Conservation (phyloP, 2,329 filamentous ascomycete species). For the Cyphellophora europaea region DNA sequence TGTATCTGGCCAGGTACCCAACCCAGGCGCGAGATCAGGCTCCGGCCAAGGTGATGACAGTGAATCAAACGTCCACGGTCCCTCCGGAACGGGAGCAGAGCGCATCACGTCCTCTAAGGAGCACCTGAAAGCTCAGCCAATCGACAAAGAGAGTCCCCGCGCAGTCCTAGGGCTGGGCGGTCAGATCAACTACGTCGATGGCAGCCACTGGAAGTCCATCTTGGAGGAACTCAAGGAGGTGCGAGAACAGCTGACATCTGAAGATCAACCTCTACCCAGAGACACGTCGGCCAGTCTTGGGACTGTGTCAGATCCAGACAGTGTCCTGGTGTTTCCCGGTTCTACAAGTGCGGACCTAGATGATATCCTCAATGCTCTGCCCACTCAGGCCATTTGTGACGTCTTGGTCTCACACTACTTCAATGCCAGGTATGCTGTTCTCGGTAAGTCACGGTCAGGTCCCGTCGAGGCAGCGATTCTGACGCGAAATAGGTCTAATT, state of each 20-base stretch:
- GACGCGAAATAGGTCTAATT: too few relatives aligned
- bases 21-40: too few relatives aligned
- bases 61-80: background rate
- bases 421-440: background rate
- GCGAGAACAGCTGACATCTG: background rate
- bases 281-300: too few relatives aligned
- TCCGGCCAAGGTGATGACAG: background rate
- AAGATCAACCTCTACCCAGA: background rate
- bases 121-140: too few relatives aligned
- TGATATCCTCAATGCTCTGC: background rate
- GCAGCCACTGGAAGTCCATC: background rate
- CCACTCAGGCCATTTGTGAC: background rate
- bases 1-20: background rate
- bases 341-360: too few relatives aligned
- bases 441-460: too few relatives aligned
- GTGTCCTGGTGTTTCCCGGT: too few relatives aligned
- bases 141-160: background rate
- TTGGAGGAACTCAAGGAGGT: background rate
- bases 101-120: too few relatives aligned
- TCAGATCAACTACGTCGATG: background rate
- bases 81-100: too few relatives aligned
- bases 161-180: background rate
- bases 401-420: background rate
- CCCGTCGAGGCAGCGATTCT: too few relatives aligned
- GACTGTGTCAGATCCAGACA: too few relatives aligned